phyloP scores from a whole-genome alignment of 106 monocot species.

The Dendrobium nobile region DNA sequence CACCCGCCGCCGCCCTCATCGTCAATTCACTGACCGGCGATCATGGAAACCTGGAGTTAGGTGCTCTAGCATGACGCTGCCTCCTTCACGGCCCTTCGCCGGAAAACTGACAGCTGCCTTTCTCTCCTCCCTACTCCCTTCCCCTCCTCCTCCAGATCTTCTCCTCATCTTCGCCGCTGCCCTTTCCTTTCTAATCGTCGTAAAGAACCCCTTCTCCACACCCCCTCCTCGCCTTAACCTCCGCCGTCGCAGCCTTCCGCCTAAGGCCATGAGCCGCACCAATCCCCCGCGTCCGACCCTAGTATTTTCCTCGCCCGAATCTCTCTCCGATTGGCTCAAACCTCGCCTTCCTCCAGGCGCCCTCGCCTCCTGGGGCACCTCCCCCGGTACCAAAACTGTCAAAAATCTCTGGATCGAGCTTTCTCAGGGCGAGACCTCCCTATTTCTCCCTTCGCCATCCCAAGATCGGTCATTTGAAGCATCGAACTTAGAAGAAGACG shows the following conservation, averaged over 20 bases:
- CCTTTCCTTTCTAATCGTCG: slow-evolving; percentile 21
- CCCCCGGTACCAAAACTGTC: slow-evolving; percentile 71
- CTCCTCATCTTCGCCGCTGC: slow-evolving; percentile 14
- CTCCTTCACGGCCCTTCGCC: neutral
- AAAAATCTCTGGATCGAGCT: slow-evolving; percentile 81
- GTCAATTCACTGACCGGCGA: neutral
- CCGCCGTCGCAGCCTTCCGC: slow-evolving; percentile 1
- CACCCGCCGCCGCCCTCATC: neutral
- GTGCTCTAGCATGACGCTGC: neutral
- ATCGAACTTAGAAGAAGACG: neutral
- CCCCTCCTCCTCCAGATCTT: slow-evolving; percentile 11
- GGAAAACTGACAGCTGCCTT: slow-evolving; percentile 1
- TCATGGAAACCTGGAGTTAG: neutral
- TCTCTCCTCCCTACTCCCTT: neutral
- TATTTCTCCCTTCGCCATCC: slow-evolving; percentile 14
- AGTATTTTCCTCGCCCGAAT: slow-evolving; percentile 61
- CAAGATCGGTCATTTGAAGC: neutral
- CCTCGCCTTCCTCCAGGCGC: slow-evolving; percentile 52
- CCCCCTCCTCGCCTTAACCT: slow-evolving; percentile 10
- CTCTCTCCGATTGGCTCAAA: slow-evolving; percentile 56
- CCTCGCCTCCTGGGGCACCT: slow-evolving; percentile 65
- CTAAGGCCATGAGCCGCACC: slow-evolving; percentile 1
- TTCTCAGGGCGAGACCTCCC: slow-evolving; percentile 60
- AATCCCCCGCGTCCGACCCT: slow-evolving; percentile 16
- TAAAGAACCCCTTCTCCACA: slow-evolving; percentile 5